A percentile compares a stretch with the other conserved stretches of the same genome.
Evolutionary conservation across 2,329 filamentous ascomycete genomes (phyloP).

Genomic region (Paramyrothecium roridum): DNA sequence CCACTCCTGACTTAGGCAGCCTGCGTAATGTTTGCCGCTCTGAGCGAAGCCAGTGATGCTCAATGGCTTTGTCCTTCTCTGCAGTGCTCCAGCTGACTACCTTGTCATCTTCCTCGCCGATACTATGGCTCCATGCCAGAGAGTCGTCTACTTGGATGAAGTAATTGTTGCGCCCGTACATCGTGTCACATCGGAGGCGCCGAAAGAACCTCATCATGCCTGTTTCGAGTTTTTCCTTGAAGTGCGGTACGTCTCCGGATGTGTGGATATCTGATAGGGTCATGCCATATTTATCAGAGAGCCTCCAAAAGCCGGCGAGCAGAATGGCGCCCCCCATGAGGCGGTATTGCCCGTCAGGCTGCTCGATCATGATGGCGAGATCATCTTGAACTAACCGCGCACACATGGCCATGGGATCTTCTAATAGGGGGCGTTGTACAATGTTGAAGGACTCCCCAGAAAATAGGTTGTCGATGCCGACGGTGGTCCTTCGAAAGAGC

Average conservation of each 20-base stretch:
- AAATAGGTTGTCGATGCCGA: conserved; percentile 67
- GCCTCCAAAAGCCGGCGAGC: conserved; percentile 78
- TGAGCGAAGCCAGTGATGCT: conserved; percentile 73
- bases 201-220: conserved; percentile 82
- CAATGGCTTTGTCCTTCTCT: conserved; percentile 68
- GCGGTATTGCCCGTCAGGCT: conserved; percentile 74
- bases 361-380: conserved; percentile 79
- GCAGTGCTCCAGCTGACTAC: conserved; percentile 72
- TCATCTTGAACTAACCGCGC: conserved; percentile 78
- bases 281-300: conserved; percentile 81
- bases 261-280: conserved; percentile 76
- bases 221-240: conserved; percentile 66
- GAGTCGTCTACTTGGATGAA: conserved; percentile 83
- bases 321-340: conserved; percentile 74
- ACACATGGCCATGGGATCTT: conserved; percentile 76
- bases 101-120: conserved; percentile 67
- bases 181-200: conserved; percentile 63
- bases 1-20: conserved; percentile 51
- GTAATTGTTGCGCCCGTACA: conserved; percentile 72
- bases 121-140: conserved; percentile 72
- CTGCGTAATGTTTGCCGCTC: conserved; percentile 70
- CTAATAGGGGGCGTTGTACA: conserved; percentile 56
- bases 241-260: conserved; percentile 71
- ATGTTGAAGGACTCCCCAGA: conserved; percentile 73
- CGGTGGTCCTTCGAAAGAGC: conserved; percentile 60